Evolutionary conservation across 805 yeast species (phyloP), one percentile per base, ranked within the genome.

Genomic region (Cyberlindnera suaveolens): DNA sequence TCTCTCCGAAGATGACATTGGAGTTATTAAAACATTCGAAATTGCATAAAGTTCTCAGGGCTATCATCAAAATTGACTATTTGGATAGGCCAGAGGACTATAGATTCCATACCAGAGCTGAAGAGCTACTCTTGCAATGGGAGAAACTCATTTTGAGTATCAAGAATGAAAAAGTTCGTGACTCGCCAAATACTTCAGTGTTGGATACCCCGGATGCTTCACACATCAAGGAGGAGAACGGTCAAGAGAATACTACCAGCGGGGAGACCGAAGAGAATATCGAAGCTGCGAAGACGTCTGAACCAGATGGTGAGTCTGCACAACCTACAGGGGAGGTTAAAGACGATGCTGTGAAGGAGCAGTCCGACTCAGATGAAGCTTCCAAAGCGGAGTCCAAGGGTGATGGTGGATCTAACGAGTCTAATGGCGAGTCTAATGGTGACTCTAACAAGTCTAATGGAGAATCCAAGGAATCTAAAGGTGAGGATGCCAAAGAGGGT

Each of bases 11-110:
- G 3, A 66, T 75, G 31, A 63, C 55, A 26, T 56, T 62, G 17
- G 70, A 68, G 14, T 53, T 74, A 17, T 61, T 75, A 45, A 63
- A 61, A 39, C 57, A 58, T 18, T 72, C 79, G 14, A 75, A 74
- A 50, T 61, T 75, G 40, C 78, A 75, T 52, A 75, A 75, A 54
- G 79, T 75, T 1, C 54, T 75, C 45, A 72, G 70, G 53, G 75
- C 76, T 43, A 72, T 75, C 17, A 46, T 66, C 40, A 66, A 65
- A 44, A 64, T 66, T 46, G 62, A 61, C 23, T 61, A 60, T 31
- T 61, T 73, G 47, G 70, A 64, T 46, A 65, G 68, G 45, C 64
- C 68, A 13, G 67, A 70, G 32, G 70, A 73, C 46, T 70, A 65
- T 55, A 63, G 68, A 45, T 63, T 75, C 44, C 77, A 73, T 46